A percentile compares a stretch with the other conserved stretches of the same genome.
Conservation (phyloP, 441 rosid genomes). For the Manihot esculenta region DNA sequence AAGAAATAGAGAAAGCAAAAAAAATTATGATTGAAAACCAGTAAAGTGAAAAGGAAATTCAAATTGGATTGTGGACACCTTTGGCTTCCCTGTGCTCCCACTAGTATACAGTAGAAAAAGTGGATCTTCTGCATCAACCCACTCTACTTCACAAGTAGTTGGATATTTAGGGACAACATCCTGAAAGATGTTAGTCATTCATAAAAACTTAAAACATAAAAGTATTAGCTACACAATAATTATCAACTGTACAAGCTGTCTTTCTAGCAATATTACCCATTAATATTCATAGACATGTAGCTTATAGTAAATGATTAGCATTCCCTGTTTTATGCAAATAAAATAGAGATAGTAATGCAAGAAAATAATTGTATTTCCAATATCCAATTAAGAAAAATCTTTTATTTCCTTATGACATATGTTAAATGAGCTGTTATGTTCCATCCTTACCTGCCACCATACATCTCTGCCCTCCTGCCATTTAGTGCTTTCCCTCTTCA, state of each 20-base stretch:
- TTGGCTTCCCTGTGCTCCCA: conserved; percentile 99
- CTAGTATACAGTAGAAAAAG: conserved; percentile 94
- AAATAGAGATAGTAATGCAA: background rate
- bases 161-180: conserved; percentile 81
- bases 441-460: conserved; percentile 85
- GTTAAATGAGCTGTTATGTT: background rate
- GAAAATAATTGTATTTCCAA: background rate
- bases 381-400: background rate
- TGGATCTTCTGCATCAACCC: conserved; percentile 99
- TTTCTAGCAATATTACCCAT: background rate
- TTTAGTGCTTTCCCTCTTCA: conserved; percentile 71
- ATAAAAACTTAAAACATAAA: conserved; percentile 18
- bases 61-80: conserved; percentile 44
- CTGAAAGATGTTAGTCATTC: conserved; percentile 36
- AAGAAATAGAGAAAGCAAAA: conserved; percentile 18
- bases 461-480: conserved; percentile 86
- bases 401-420: background rate
- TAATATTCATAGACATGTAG: background rate
- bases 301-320: conserved; percentile 1
- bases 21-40: background rate
- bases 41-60: background rate
- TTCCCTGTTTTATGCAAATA: background rate
- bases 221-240: background rate
- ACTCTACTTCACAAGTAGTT: conserved; percentile 79
- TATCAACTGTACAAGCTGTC: conserved; percentile 10